These are phyloP conservation scores for Chlorophyllum brunneum DNA, from an alignment of 768 basidiomycete genomes.

Conservation along the genomic window DNA sequence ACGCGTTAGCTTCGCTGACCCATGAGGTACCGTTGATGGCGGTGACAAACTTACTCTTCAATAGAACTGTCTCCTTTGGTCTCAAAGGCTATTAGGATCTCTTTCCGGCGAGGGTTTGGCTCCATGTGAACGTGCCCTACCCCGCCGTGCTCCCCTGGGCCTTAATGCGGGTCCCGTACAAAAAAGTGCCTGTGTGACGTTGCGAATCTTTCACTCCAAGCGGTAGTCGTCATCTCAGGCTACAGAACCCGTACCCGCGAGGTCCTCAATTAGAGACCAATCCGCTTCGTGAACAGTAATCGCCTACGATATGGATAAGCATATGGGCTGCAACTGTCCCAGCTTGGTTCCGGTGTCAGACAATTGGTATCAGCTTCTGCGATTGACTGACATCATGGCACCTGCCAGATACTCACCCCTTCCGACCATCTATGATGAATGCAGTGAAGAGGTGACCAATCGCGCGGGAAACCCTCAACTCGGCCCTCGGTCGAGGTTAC, in stretches of 20 bases:
- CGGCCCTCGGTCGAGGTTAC: too few relatives aligned
- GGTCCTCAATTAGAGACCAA: neutral
- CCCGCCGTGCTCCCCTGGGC: too few relatives aligned
- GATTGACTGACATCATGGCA: constrained; percentile 6
- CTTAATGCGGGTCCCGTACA: too few relatives aligned
- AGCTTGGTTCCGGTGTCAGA: neutral
- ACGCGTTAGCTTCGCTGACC: constrained; percentile 8
- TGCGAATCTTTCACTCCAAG: too few relatives aligned
- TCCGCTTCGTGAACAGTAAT: neutral
- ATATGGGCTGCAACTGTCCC: neutral
- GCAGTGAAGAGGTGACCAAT: neutral
- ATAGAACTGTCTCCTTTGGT: neutral
- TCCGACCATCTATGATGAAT: neutral
- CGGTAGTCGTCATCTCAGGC: too few relatives aligned
- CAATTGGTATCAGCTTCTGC: too few relatives aligned
- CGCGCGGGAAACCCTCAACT: too few relatives aligned
- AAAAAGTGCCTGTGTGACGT: too few relatives aligned
- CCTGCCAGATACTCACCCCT: constrained; percentile 3
- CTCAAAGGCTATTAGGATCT: neutral
- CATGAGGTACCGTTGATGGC: constrained; percentile 11
- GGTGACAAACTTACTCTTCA: neutral
- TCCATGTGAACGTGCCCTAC: too few relatives aligned
- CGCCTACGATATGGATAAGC: neutral
- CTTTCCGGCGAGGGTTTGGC: too few relatives aligned
- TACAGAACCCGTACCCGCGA: neutral